These are phyloP conservation scores for Epichloe sibirici DNA, from an alignment of 2,329 filamentous ascomycete species.

Conservation along the genomic window DNA sequence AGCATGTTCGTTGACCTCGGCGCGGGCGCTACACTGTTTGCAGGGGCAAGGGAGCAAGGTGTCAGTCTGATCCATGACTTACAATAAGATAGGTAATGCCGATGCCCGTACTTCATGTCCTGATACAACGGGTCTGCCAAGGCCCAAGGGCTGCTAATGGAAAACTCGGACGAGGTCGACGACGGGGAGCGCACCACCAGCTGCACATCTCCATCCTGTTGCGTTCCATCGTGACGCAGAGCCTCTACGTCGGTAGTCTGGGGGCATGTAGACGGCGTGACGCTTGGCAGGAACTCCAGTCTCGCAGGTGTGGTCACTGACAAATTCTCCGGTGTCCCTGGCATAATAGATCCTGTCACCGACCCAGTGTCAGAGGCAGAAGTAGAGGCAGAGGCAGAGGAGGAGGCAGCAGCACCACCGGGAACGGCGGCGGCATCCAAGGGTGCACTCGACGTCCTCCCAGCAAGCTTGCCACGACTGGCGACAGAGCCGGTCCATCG, in stretches of 20 bases:
- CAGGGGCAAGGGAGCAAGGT: background rate
- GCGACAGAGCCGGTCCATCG: slow-evolving; percentile 38
- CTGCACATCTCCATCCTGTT: slow-evolving; percentile 13
- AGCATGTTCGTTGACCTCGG: background rate
- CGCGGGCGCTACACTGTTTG: background rate
- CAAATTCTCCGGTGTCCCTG: slow-evolving; percentile 7
- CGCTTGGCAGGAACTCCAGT: background rate
- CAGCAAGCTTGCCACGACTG: slow-evolving; percentile 29
- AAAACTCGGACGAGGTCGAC: slow-evolving; percentile 9
- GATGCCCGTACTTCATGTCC: slow-evolving; percentile 37
- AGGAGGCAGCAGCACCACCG: background rate
- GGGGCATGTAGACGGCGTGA: slow-evolving; percentile 5
- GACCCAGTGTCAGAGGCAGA: background rate
- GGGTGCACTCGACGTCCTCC: slow-evolving; percentile 25
- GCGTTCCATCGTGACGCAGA: background rate
- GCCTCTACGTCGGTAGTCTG: background rate
- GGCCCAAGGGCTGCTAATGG: slow-evolving; percentile 20
- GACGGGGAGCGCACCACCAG: slow-evolving; percentile 14
- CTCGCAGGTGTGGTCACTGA: background rate
- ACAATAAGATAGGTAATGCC: slow-evolving; percentile 31
- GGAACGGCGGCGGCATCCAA: background rate
- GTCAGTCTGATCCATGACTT: slow-evolving; percentile 10
- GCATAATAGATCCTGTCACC: slow-evolving; percentile 1
- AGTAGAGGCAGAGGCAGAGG: background rate
- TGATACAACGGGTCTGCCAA: slow-evolving; percentile 35